Percentiles rank a stretch among this genome's conserved stretches.
Conservation (phyloP, 768 basidiomycete genomes). For the Hortiboletus flavorubellus region DNA sequence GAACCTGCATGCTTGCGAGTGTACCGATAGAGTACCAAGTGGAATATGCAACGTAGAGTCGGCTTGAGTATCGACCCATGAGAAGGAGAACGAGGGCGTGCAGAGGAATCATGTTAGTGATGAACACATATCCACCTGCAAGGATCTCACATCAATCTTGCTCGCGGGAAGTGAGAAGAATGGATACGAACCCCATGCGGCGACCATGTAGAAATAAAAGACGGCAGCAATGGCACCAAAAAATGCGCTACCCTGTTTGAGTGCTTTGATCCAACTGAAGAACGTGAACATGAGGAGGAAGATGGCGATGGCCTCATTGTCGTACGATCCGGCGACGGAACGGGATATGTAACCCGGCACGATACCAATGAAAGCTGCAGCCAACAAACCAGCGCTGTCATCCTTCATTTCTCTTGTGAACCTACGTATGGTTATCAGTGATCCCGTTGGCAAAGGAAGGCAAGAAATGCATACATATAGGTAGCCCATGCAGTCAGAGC, state of each 20-base stretch:
- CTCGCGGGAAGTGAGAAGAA: background rate
- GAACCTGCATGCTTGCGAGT: constrained; percentile 97
- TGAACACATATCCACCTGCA: constrained; percentile 95
- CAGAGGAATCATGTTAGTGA: constrained; percentile 99
- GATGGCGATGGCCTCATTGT: constrained; percentile 99
- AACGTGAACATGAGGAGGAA: constrained; percentile 99
- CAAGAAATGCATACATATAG: constrained; percentile 65
- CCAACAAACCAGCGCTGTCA: constrained; percentile 91
- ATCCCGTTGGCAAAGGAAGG: background rate
- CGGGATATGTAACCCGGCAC: constrained; percentile 98
- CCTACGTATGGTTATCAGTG: constrained; percentile 40
- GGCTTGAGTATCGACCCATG: constrained; percentile 92
- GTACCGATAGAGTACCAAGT: constrained; percentile 99
- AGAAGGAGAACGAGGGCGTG: constrained; percentile 92
- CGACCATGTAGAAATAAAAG: constrained; percentile 99
- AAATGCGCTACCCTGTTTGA: constrained; percentile 91
- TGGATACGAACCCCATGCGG: constrained; percentile 83
- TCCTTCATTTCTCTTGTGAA: constrained; percentile 97
- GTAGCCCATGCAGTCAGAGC: constrained; percentile 96
- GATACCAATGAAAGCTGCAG: constrained; percentile 97
- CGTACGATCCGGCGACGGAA: constrained; percentile 98
- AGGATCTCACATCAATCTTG: constrained; percentile 9
- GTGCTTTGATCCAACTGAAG: constrained; percentile 93
- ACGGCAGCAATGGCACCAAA: constrained; percentile 88
- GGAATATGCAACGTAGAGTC: constrained; percentile 93